Evolutionary conservation across 305 asterid genomes (phyloP).

Genomic region (Plantago lanceolata): DNA sequence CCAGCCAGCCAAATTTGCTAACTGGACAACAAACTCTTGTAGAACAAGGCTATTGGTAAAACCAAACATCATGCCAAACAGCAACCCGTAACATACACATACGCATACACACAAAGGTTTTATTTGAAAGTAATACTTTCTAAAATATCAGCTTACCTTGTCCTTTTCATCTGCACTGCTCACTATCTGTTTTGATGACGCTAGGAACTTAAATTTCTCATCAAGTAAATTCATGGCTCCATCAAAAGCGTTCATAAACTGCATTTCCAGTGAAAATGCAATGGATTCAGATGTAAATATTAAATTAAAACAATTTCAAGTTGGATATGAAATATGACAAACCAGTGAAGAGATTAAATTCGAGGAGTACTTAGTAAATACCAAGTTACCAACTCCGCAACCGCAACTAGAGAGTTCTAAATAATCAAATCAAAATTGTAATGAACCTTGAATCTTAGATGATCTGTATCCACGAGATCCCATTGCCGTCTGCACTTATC

Average conservation of each 20-base stretch:
- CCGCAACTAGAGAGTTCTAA: constrained; percentile 11
- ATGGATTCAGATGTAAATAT: constrained; percentile 22
- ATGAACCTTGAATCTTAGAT: constrained; percentile 88
- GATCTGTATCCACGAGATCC: constrained; percentile 78
- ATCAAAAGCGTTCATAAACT: constrained; percentile 93
- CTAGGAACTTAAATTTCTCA: constrained; percentile 62
- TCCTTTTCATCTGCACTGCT: constrained; percentile 69
- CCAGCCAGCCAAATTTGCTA: constrained; percentile 1
- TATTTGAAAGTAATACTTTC: constrained; percentile 3
- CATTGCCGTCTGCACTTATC: constrained; percentile 95
- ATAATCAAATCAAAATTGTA: constrained; percentile 18
- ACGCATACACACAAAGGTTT: constrained; percentile 4
- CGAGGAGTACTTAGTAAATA: constrained; percentile 9
- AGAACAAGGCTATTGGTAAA: not conserved
- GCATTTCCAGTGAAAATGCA: constrained; percentile 40
- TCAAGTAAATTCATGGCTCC: constrained; percentile 88
- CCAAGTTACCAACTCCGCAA: too few relatives aligned
- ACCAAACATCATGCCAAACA: constrained; percentile 12
- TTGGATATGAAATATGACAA: constrained; percentile 1
- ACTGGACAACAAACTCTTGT: constrained; percentile 5
- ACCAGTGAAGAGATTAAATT: constrained; percentile 16
- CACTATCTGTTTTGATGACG: constrained; percentile 70
- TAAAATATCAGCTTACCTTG: constrained; percentile 51
- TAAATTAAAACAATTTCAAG: constrained; percentile 10
- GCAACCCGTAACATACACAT: constrained; percentile 3